Conservation (phyloP, 1,284 basidiomycete genomes). For the Ceratobasidium sp. region DNA sequence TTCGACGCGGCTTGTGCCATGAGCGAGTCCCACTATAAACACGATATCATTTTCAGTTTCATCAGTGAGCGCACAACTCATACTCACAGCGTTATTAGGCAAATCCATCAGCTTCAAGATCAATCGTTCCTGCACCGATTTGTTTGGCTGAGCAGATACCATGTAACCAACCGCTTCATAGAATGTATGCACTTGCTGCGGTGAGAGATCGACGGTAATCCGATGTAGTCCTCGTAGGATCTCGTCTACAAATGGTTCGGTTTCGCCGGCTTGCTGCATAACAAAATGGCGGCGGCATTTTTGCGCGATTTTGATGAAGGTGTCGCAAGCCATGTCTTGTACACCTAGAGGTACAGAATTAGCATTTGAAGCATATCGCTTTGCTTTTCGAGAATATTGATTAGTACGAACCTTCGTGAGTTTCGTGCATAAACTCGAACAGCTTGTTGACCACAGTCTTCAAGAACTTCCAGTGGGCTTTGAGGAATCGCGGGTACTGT, state of each 20-base stretch:
- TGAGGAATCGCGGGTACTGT: conserved; percentile 99
- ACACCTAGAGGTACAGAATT: conserved; percentile 73
- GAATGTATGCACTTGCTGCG: conserved; percentile 96
- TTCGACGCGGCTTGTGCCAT: conserved; percentile 97
- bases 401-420: conserved; percentile 85
- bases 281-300: conserved; percentile 99
- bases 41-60: background rate
- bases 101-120: conserved; percentile 97
- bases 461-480: conserved; percentile 99
- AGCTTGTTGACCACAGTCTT: conserved; percentile 99
- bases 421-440: conserved; percentile 99
- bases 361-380: too few relatives aligned
- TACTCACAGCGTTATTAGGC: conserved; percentile 90
- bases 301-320: conserved; percentile 99
- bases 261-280: conserved; percentile 97
- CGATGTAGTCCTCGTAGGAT: conserved; percentile 92
- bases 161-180: conserved; percentile 99
- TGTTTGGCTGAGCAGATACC: conserved; percentile 99
- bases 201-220: conserved; percentile 95
- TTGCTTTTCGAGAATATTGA: background rate
- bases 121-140: conserved; percentile 94
- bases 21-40: conserved; percentile 89
- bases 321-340: conserved; percentile 99
- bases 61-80: background rate
- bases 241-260: conserved; percentile 98